These are phyloP conservation scores for Buddleja alternifolia DNA, from an alignment of 257 asterid species.

Conservation along the genomic window DNA sequence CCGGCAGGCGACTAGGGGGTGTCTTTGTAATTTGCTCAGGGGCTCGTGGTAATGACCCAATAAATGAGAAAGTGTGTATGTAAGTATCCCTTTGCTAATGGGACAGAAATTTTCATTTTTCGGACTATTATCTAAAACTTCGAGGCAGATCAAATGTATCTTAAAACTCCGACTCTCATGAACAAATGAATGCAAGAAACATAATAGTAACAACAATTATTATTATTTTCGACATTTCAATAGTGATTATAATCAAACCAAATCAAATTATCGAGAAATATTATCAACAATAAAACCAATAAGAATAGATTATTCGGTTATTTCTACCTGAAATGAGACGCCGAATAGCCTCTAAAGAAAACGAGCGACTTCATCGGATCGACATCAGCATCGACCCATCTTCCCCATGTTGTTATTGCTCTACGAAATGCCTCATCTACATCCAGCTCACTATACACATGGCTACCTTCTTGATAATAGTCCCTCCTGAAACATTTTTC, in stretches of 20 bases:
- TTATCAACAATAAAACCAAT: neutral
- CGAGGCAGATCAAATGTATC: no score
- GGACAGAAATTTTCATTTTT: no score
- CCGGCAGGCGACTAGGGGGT: no score
- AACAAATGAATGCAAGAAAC: no score
- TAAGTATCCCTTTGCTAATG: no score
- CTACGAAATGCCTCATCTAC: constrained; percentile 64
- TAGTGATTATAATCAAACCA: neutral
- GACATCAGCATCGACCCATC: constrained; percentile 69
- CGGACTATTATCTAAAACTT: no score
- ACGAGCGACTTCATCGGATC: constrained; percentile 54
- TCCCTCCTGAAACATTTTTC: constrained; percentile 52
- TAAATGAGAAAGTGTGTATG: no score
- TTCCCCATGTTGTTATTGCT: constrained; percentile 78
- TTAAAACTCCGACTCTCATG: no score
- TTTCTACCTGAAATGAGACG: constrained; percentile 69
- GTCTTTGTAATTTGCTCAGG: no score
- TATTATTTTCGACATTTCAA: neutral
- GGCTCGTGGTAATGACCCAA: no score
- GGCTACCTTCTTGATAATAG: constrained; percentile 82
- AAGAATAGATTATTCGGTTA: neutral
- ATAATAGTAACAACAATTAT: neutral
- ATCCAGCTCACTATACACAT: constrained; percentile 52
- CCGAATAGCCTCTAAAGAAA: constrained; percentile 73
- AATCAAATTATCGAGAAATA: neutral